A percentile compares a stretch with the other conserved stretches of the same genome.
Conservation (phyloP, 2,329 filamentous ascomycete species). For the Allantophomopsis lycopodina region DNA sequence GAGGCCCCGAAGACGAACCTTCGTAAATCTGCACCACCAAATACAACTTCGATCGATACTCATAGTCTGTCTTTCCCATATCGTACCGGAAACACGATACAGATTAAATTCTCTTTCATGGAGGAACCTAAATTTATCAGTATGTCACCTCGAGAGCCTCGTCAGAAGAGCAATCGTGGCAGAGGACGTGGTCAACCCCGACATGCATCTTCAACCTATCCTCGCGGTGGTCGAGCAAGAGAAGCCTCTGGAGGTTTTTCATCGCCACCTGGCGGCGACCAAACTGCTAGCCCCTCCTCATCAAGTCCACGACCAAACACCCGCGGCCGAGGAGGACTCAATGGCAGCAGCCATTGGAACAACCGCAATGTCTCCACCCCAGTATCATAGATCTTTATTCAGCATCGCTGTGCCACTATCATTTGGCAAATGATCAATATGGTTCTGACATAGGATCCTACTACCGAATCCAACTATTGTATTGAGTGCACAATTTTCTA, state of each 20-base stretch:
- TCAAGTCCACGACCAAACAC: slow-evolving; percentile 9
- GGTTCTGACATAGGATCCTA: no score
- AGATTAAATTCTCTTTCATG: slow-evolving; percentile 32
- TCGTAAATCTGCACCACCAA: slow-evolving; percentile 30
- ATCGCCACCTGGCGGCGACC: slow-evolving; percentile 11
- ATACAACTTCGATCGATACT: slow-evolving; percentile 31
- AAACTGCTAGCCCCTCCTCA: slow-evolving; percentile 8
- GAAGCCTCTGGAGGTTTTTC: slow-evolving; percentile 12
- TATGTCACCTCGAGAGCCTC: slow-evolving; percentile 16
- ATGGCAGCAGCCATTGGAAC: slow-evolving; percentile 9
- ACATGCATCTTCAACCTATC: slow-evolving; percentile 12
- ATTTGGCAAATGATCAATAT: no score
- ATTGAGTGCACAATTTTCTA: no score
- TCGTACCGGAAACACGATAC: slow-evolving; percentile 22
- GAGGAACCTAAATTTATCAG: slow-evolving; percentile 24
- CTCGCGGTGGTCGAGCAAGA: slow-evolving; percentile 15
- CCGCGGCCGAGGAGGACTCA: slow-evolving; percentile 11
- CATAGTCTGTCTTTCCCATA: slow-evolving; percentile 24
- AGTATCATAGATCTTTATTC: not conserved
- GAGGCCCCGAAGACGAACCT: slow-evolving; percentile 40
- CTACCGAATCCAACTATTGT: no score
- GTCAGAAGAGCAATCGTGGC: slow-evolving; percentile 18
- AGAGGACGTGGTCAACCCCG: slow-evolving; percentile 12
- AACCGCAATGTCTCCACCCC: slow-evolving; percentile 11
- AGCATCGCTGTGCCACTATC: no score